Evolutionary conservation across 2,329 filamentous ascomycete genomes (phyloP).

Genomic region (Magnaporthiopsis incrustans): DNA sequence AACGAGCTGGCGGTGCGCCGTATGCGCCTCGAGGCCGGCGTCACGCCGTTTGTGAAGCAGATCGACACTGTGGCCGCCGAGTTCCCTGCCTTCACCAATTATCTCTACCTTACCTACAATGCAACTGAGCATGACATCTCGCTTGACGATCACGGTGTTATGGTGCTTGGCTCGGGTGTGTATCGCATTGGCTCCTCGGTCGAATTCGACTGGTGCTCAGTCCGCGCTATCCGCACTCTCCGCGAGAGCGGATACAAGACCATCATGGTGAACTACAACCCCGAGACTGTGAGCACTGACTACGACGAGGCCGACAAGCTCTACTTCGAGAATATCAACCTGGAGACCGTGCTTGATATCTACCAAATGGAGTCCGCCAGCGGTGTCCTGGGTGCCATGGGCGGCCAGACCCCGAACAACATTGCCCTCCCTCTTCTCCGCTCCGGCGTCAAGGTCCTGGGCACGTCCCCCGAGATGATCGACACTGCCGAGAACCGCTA

Average conservation of each 20-base stretch:
- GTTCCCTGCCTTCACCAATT: conserved; percentile 91
- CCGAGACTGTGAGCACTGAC: conserved; percentile 83
- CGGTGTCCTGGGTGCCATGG: conserved; percentile 91
- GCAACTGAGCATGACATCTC: conserved; percentile 73
- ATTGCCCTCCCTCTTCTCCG: conserved; percentile 86
- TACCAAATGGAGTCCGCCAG: conserved; percentile 78
- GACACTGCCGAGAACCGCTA: conserved; percentile 95
- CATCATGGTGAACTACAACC: conserved; percentile 93
- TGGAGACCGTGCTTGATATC: conserved; percentile 88
- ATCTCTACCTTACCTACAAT: conserved; percentile 94
- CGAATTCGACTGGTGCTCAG: conserved; percentile 98
- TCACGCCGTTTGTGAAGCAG: conserved; percentile 89
- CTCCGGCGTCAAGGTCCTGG: conserved; percentile 83
- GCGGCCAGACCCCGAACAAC: conserved; percentile 96
- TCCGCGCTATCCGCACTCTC: conserved; percentile 85
- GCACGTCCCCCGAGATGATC: conserved; percentile 99
- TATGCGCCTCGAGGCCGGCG: conserved; percentile 74
- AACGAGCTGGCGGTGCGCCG: conserved; percentile 87
- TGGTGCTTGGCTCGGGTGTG: conserved; percentile 93
- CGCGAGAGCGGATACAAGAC: conserved; percentile 82
- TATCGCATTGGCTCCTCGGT: conserved; percentile 97
- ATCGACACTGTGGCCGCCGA: conserved; percentile 98
- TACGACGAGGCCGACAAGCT: conserved; percentile 91
- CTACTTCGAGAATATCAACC: conserved; percentile 91
- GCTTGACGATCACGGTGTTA: conserved; percentile 86